Percentiles rank a stretch among this genome's conserved stretches.
These are phyloP conservation scores for Ocimum tenuiflorum DNA, from an alignment of 257 asterid species.

Conservation along the genomic window DNA sequence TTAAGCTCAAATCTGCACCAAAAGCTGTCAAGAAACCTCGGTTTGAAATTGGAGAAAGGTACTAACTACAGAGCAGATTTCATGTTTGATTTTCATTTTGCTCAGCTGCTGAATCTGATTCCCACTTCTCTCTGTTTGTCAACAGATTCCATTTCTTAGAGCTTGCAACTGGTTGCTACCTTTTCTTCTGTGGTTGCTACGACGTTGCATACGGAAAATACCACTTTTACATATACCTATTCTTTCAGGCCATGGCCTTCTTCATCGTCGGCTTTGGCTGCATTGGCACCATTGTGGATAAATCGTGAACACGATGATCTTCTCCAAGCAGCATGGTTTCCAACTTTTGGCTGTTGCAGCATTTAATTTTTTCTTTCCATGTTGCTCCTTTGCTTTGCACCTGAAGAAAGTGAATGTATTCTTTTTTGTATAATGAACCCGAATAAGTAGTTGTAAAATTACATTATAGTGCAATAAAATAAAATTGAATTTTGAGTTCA, in stretches of 20 bases:
- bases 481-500: no score
- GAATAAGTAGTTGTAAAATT: no score
- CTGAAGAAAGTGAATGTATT: no score
- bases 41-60: conserved; percentile 69
- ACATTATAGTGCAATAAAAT: no score
- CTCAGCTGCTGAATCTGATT: background rate
- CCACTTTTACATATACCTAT: conserved; percentile 58
- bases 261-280: conserved; percentile 70
- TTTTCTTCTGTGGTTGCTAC: conserved; percentile 77
- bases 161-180: conserved; percentile 51
- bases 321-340: no score
- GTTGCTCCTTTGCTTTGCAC: no score
- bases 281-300: conserved; percentile 61
- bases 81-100: background rate
- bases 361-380: no score
- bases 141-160: conserved; percentile 63
- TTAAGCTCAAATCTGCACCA: conserved; percentile 48
- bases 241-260: conserved; percentile 60
- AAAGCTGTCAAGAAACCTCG: conserved; percentile 51
- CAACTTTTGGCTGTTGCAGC: no score
- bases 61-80: background rate
- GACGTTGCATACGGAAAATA: conserved; percentile 58
- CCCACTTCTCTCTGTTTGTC: background rate
- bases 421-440: no score
- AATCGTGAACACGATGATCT: no score